Conservation (phyloP, 108 stramenopile species). For the Cyclotella atomus region DNA sequence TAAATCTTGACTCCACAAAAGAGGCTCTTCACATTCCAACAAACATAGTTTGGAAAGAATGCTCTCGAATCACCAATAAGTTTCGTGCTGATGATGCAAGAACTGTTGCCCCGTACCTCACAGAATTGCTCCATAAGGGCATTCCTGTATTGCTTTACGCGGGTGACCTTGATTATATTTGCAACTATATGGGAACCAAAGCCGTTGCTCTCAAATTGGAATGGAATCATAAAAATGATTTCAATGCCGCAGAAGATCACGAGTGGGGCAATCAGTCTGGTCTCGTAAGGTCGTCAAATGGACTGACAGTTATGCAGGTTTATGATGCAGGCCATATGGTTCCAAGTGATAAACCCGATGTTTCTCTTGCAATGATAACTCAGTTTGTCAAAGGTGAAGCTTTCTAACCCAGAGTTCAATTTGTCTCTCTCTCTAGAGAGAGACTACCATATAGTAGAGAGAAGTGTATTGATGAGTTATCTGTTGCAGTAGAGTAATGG, state of each 20-base stretch:
- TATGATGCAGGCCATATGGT: slow-evolving; percentile 92
- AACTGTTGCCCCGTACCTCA: slow-evolving; percentile 77
- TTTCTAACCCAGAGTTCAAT: background rate
- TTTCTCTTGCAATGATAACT: slow-evolving; percentile 86
- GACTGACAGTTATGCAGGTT: slow-evolving; percentile 86
- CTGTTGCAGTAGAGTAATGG: too few relatives aligned
- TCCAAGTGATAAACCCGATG: slow-evolving; percentile 89
- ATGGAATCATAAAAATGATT: slow-evolving; percentile 86
- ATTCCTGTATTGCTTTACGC: slow-evolving; percentile 94
- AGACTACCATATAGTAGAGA: background rate
- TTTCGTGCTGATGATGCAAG: slow-evolving; percentile 95
- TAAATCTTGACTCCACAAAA: slow-evolving; percentile 81
- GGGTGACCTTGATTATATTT: slow-evolving; percentile 97
- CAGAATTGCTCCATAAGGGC: slow-evolving; percentile 85
- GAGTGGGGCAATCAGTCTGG: slow-evolving; percentile 82
- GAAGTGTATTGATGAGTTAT: too few relatives aligned
- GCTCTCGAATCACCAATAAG: slow-evolving; percentile 88
- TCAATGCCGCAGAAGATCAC: slow-evolving; percentile 76
- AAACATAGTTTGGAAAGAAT: slow-evolving; percentile 70
- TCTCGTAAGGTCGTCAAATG: slow-evolving; percentile 68
- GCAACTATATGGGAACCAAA: slow-evolving; percentile 96
- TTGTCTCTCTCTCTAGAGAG: background rate
- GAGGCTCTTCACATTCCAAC: slow-evolving; percentile 76
- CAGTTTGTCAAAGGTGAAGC: slow-evolving; percentile 62
- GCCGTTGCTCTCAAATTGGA: slow-evolving; percentile 92